Evolutionary conservation across 225 moss, liverwort and hornwort species (phyloP), one percentile per base, ranked within the genome.

Genomic region (Sphagnum contortum): DNA sequence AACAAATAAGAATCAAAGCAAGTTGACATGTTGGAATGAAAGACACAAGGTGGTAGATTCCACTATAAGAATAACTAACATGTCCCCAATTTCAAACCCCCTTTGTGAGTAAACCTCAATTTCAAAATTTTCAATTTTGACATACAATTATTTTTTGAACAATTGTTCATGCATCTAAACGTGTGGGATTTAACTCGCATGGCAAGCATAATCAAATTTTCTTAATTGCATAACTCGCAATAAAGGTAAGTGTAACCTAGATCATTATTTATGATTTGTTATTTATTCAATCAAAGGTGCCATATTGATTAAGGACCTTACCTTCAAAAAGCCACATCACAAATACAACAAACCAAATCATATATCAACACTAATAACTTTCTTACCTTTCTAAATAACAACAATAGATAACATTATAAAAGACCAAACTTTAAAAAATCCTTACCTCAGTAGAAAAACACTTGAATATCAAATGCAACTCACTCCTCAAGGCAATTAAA

Each of bases 101-200:
- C 29, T 29, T 29, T 29, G 29, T 29, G 29, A 29, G 0, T 29
- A 1, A 55, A 6, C 54, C 54, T 6, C 7, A 6, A 55, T 55
- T 55, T 55, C 54, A 55, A 55, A 55, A 55, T 55, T 55, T 55
- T 55, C 54, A 55, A 55, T 6, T 55, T 55, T 55, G 54, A 55
- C 54, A 55, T 55, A 55, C 2, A 2, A 2, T 55, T 11, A 1
- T 55, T 55, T 55, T 6, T 55, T 6, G 11, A 55, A 55, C 7
- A 55, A 55, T 55, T 55, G 8, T 55, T 55, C 7, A 55, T 55
- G 11, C 54, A 55, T 55, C 54, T 55, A 7, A 55, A 55, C 2
- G 11, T 55, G 54, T 2, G 2, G 54, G 54, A 55, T 55, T 55
- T 55, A 55, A 55, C 54, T 2, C 54, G 1, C 54, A 55, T 6